Percentiles rank a stretch among this genome's conserved stretches.
These are phyloP conservation scores for Phytomonas francai DNA, from an alignment of 208 protist genomes.

Conservation along the genomic window DNA sequence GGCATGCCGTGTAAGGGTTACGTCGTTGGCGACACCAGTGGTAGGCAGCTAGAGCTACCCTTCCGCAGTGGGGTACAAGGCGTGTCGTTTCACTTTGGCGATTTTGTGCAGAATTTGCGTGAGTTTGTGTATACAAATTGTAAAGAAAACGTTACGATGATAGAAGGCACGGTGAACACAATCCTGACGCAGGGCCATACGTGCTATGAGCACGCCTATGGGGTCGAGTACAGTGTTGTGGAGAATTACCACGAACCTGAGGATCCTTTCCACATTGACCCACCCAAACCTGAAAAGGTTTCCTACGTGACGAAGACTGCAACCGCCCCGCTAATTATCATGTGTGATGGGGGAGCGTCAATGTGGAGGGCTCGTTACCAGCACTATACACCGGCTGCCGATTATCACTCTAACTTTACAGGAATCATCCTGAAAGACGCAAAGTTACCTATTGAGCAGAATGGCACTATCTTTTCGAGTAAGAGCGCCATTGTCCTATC, in stretches of 20 bases:
- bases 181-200: conserved; percentile 46
- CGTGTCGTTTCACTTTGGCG: conserved; percentile 90
- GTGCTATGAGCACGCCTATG: conserved; percentile 67
- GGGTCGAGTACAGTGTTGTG: conserved; percentile 62
- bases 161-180: conserved; percentile 73
- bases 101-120: conserved; percentile 89
- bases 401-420: conserved; percentile 88
- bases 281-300: conserved; percentile 18
- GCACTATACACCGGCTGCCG: conserved; percentile 64
- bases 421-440: conserved; percentile 71
- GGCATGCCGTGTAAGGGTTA: conserved; percentile 86
- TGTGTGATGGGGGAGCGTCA: conserved; percentile 91
- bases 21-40: conserved; percentile 68
- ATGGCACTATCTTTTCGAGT: conserved; percentile 88
- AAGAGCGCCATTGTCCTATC: conserved; percentile 87
- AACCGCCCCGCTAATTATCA: conserved; percentile 83
- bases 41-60: conserved; percentile 50
- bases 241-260: conserved; percentile 43
- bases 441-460: conserved; percentile 68
- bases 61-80: conserved; percentile 59
- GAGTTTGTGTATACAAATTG: conserved; percentile 57
- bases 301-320: conserved; percentile 36
- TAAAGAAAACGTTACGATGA: conserved; percentile 67
- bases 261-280: conserved; percentile 44
- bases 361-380: conserved; percentile 86